Percentiles rank a stretch among this genome's conserved stretches.
Conservation (phyloP, 495 filamentous ascomycete species). For the Lindgomyces ingoldianus region DNA sequence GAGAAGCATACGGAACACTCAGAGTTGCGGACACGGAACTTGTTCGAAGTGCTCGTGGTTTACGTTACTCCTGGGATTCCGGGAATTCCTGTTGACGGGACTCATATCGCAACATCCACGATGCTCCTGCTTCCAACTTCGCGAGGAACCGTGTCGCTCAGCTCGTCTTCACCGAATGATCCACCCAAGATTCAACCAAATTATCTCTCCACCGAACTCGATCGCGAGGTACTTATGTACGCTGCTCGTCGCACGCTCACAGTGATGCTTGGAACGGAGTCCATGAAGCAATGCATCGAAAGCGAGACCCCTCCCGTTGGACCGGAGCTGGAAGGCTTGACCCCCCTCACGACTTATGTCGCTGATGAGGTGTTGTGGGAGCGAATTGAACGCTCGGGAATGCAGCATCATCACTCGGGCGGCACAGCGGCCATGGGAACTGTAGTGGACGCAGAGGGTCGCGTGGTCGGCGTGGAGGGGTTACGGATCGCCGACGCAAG, state of each 20-base stretch:
- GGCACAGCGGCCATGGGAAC: constrained; percentile 26
- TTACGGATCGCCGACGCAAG: constrained; percentile 26
- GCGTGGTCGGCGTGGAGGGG: constrained; percentile 17
- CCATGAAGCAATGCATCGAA: background rate
- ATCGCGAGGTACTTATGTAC: background rate
- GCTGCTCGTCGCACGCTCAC: background rate
- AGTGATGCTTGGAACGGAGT: background rate
- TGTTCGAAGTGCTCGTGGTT: background rate
- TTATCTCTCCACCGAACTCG: background rate
- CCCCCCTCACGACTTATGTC: background rate
- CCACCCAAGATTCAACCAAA: background rate
- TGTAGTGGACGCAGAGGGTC: background rate
- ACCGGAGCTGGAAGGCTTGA: background rate
- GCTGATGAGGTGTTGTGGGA: constrained; percentile 16
- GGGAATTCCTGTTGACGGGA: constrained; percentile 1
- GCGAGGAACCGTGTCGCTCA: constrained; percentile 56
- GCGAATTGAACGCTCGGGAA: background rate
- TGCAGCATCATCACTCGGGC: constrained; percentile 2
- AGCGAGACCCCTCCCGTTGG: background rate
- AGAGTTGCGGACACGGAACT: background rate
- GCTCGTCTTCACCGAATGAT: constrained; percentile 53
- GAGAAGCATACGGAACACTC: background rate
- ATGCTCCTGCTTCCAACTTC: constrained; percentile 14
- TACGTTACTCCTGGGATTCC: background rate
- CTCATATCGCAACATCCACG: background rate